Evolutionary conservation across 1,284 basidiomycete genomes (phyloP).

Genomic region (Ceratobasidium theobromae): DNA sequence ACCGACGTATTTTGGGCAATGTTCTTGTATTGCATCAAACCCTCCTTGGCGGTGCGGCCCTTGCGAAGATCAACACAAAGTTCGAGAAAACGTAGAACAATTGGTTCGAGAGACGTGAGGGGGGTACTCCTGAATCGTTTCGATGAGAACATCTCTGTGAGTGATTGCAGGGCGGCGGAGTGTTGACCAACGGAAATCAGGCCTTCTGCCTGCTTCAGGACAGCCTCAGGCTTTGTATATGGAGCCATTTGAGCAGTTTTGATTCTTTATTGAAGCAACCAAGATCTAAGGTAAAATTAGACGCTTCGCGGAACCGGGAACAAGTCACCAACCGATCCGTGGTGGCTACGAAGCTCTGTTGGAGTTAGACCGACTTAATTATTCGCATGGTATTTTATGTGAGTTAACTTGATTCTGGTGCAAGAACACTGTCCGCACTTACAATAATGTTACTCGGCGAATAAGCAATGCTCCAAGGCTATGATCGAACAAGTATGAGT

Average conservation of each 20-base stretch:
- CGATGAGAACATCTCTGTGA: slow-evolving; percentile 89
- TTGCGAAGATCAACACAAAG: slow-evolving; percentile 96
- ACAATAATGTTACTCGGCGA: neutral
- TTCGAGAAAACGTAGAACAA: slow-evolving; percentile 91
- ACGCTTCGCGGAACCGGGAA: neutral
- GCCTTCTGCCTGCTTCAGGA: slow-evolving; percentile 89
- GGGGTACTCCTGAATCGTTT: slow-evolving; percentile 95
- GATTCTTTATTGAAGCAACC: slow-evolving; percentile 13
- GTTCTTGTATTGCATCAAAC: slow-evolving; percentile 95
- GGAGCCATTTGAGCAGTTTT: slow-evolving; percentile 60
- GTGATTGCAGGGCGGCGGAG: slow-evolving; percentile 83
- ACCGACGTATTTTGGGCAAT: slow-evolving; percentile 93
- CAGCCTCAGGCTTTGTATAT: slow-evolving; percentile 87
- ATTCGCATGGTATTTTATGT: too few relatives aligned
- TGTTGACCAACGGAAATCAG: slow-evolving; percentile 88
- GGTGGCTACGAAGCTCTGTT: slow-evolving; percentile 1
- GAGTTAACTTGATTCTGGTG: neutral
- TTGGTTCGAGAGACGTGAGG: slow-evolving; percentile 87
- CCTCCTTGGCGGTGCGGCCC: slow-evolving; percentile 91
- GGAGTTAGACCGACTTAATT: neutral
- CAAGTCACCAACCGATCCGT: slow-evolving; percentile 20
- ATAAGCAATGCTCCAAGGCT: slow-evolving; percentile 10
- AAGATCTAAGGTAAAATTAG: slow-evolving; percentile 14
- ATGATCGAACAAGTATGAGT: neutral
- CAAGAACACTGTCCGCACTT: neutral